phyloP scores from a whole-genome alignment of 2,329 filamentous ascomycete species.

The Monosporascus sp. region DNA sequence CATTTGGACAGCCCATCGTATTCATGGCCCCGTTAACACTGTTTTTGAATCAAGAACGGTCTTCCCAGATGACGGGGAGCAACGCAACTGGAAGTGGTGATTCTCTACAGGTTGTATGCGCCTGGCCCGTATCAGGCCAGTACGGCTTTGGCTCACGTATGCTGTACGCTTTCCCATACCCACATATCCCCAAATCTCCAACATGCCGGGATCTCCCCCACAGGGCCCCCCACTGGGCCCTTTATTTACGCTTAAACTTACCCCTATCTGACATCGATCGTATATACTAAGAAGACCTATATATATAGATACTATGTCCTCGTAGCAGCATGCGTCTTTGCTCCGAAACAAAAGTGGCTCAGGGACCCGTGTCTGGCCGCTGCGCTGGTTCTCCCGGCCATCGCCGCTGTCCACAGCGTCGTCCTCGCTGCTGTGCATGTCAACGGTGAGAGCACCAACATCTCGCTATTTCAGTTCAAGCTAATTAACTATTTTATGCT shows the following conservation, averaged over 20 bases:
- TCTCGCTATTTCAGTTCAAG: neutral
- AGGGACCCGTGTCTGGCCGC: constrained; percentile 58
- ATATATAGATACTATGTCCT: constrained; percentile 54
- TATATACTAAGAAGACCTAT: constrained; percentile 2
- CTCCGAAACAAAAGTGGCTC: constrained; percentile 57
- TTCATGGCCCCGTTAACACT: neutral
- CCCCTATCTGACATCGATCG: neutral
- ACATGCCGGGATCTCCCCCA: neutral
- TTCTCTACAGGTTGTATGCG: constrained; percentile 31
- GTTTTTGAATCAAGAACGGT: neutral
- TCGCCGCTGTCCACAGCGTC: constrained; percentile 59
- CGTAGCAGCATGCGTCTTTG: constrained; percentile 56
- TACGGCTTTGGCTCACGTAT: constrained; percentile 34
- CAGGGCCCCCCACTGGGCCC: neutral
- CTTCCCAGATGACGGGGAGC: neutral
- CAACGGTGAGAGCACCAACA: constrained; percentile 38
- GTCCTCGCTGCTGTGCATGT: constrained; percentile 54
- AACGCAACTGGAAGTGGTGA: neutral
- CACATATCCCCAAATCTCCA: neutral
- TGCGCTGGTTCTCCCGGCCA: constrained; percentile 55
- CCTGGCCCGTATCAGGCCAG: constrained; percentile 37
- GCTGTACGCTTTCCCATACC: constrained; percentile 25
- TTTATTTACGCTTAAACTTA: neutral
- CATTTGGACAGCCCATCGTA: neutral
- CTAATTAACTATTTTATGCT: constrained; percentile 1